A percentile compares a stretch with the other conserved stretches of the same genome.
Evolutionary conservation across 225 moss, liverwort and hornwort species (phyloP).

Genomic region (Ulota crispa): DNA sequence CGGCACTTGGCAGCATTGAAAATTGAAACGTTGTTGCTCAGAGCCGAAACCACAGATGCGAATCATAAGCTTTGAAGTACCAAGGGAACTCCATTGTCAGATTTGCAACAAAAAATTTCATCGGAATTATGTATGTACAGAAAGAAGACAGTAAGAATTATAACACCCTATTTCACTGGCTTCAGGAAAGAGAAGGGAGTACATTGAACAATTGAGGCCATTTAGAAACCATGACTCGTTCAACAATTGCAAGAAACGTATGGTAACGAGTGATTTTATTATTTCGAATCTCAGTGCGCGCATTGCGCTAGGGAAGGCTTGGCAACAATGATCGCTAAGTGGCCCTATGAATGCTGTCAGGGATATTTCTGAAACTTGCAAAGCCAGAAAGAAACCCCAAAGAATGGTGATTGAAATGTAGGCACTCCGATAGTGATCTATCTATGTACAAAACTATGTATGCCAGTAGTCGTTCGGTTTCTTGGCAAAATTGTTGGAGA

Average conservation of each 20-base stretch:
- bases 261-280: conserved; percentile 29
- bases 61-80: not conserved
- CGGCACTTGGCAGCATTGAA: not conserved
- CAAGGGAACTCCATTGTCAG: no score
- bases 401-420: conserved; percentile 44
- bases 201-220: not conserved
- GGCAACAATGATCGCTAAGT: conserved; percentile 39
- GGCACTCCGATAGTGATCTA: conserved; percentile 24
- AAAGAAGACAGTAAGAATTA: not conserved
- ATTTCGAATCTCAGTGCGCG: conserved; percentile 30
- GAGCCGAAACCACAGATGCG: not conserved
- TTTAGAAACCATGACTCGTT: not conserved
- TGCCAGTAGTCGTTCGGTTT: conserved; percentile 21
- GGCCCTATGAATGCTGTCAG: conserved; percentile 35
- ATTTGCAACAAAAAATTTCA: not conserved
- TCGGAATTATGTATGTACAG: not conserved
- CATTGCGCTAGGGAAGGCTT: conserved; percentile 30
- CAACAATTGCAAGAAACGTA: not conserved
- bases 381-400: conserved; percentile 55
- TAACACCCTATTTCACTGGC: not conserved
- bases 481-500: conserved; percentile 50
- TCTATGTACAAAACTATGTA: conserved; percentile 33
- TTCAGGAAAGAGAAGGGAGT: not conserved
- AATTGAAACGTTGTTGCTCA: not conserved
- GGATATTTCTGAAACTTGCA: conserved; percentile 36